A percentile compares a stretch with the other conserved stretches of the same genome.
These are phyloP conservation scores for Pseudogymnoascus sp. DNA, from an alignment of 2,329 filamentous ascomycete genomes.

Conservation along the genomic window DNA sequence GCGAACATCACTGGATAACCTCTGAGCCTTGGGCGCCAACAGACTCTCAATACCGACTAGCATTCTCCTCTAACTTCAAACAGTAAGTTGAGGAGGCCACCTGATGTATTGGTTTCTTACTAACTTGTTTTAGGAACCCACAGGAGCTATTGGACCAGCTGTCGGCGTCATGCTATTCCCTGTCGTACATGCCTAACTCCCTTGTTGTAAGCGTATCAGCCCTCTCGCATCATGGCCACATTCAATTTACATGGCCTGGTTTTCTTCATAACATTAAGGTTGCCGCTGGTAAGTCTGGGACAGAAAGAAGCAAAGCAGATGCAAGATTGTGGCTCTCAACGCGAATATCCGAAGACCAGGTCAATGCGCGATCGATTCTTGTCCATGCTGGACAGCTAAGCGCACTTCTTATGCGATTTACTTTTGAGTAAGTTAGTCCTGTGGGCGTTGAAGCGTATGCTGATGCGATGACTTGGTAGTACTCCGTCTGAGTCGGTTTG, in stretches of 20 bases:
- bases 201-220: conserved; percentile 15
- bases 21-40: conserved; percentile 9
- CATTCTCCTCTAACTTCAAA: conserved; percentile 13
- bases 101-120: background rate
- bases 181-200: conserved; percentile 14
- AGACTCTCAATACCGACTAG: conserved; percentile 13
- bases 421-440: conserved; percentile 12
- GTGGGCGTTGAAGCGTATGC: background rate
- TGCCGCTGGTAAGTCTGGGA: conserved; percentile 15
- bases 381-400: conserved; percentile 14
- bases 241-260: conserved; percentile 15
- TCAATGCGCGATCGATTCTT: conserved; percentile 13
- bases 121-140: conserved; percentile 12
- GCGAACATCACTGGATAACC: conserved; percentile 12
- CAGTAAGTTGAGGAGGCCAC: conserved; percentile 8
- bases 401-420: conserved; percentile 14
- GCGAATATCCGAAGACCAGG: conserved; percentile 12
- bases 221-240: conserved; percentile 14
- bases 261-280: conserved; percentile 15
- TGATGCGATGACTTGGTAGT: conserved; percentile 5
- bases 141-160: conserved; percentile 14
- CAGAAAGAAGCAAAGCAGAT: conserved; percentile 12
- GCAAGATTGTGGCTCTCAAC: conserved; percentile 12
- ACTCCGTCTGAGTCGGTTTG: conserved; percentile 12
- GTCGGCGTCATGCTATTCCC: conserved; percentile 12